These are phyloP conservation scores for Rhynchosporium secalis DNA, from an alignment of 2,329 filamentous ascomycete genomes.

Conservation along the genomic window DNA sequence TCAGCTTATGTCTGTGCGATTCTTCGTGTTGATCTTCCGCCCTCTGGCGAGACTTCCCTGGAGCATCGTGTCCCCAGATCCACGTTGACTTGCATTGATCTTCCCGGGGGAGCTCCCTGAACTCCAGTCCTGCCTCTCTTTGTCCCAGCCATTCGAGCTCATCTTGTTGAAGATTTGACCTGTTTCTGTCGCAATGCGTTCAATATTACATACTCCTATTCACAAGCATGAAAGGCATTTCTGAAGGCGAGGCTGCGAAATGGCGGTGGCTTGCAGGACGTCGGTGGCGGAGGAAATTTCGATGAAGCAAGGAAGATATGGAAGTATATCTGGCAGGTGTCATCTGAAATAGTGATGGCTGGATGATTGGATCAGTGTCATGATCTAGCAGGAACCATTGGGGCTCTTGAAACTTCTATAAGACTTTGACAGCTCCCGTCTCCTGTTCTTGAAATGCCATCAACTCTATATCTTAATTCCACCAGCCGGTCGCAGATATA, in stretches of 20 bases:
- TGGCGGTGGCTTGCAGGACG: constrained; percentile 19
- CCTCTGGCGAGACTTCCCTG: constrained; percentile 16
- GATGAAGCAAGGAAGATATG: constrained; percentile 13
- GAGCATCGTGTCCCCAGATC: constrained; percentile 11
- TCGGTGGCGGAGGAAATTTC: constrained; percentile 25
- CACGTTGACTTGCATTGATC: constrained; percentile 32
- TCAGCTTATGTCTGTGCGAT: constrained; percentile 12
- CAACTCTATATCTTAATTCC: constrained; percentile 7
- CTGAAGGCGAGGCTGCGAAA: constrained; percentile 17
- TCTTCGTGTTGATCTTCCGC: constrained; percentile 12
- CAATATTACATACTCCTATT: constrained; percentile 16
- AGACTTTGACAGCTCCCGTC: constrained; percentile 22
- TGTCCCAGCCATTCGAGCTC: constrained; percentile 20
- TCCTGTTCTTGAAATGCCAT: constrained; percentile 1
- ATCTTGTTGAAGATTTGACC: constrained; percentile 3
- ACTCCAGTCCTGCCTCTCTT: not conserved
- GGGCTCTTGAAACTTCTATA: constrained; percentile 26
- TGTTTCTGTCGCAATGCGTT: constrained; percentile 16
- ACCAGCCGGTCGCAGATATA: constrained; percentile 11
- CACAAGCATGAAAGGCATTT: constrained; percentile 13
- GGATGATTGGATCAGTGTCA: constrained; percentile 14
- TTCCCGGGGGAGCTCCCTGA: constrained; percentile 26
- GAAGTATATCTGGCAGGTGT: constrained; percentile 17
- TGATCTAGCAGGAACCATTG: not conserved
- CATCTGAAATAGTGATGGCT: constrained; percentile 24